Evolutionary conservation across 805 yeast species (phyloP).

Genomic region (Zygosaccharomyces pseudorouxii): DNA sequence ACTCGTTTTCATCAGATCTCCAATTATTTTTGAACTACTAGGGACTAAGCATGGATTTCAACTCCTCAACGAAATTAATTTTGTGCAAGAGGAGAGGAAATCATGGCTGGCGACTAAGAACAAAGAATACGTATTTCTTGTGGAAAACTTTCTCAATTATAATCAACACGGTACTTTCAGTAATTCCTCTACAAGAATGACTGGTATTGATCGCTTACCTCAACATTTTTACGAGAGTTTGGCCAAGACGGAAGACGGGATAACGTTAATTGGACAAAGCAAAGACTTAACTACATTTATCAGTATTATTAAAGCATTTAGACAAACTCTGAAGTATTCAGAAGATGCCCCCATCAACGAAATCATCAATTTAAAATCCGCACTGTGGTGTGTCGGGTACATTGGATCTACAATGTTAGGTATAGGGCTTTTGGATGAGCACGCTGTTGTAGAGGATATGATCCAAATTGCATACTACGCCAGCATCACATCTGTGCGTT

Average conservation of each 20-base stretch:
- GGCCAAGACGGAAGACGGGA: conserved; percentile 77
- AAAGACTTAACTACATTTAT: conserved; percentile 43
- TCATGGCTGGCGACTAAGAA: conserved; percentile 55
- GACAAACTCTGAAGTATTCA: conserved; percentile 17
- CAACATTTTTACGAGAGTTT: conserved; percentile 76
- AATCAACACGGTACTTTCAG: conserved; percentile 11
- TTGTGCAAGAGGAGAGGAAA: conserved; percentile 60
- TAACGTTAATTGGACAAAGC: conserved; percentile 50
- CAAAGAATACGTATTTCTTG: conserved; percentile 43
- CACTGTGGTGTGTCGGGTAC: conserved; percentile 83
- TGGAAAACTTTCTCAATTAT: conserved; percentile 40
- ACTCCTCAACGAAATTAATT: conserved; percentile 54
- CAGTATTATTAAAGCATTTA: conserved; percentile 35
- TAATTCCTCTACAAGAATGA: conserved; percentile 13
- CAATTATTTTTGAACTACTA: conserved; percentile 58
- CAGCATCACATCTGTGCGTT: conserved; percentile 57
- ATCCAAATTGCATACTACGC: conserved; percentile 46
- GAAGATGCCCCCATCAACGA: conserved; percentile 30
- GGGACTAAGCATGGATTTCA: conserved; percentile 66
- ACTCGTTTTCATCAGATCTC: conserved; percentile 48
- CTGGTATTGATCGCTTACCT: conserved; percentile 37
- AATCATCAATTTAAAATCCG: conserved; percentile 57
- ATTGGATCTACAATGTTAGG: conserved; percentile 73
- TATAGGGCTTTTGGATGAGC: conserved; percentile 51
- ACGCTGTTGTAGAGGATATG: conserved; percentile 50